Evolutionary conservation across 352 stramenopile species (phyloP).

Genomic region (Globisporangium mamillatum): DNA sequence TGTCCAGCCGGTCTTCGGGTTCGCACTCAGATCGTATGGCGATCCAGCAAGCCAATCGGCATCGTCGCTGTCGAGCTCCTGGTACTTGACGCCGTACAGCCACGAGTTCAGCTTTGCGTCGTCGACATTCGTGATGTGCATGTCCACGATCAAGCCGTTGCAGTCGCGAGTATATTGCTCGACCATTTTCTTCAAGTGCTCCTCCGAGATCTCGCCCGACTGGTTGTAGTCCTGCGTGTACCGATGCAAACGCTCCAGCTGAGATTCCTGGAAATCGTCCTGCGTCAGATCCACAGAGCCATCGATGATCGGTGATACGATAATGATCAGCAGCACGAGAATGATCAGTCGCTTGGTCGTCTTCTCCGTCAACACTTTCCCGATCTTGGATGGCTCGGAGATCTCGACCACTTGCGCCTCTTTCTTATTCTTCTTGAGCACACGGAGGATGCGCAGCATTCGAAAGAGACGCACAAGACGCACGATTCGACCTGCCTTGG

Average conservation of each 20-base stretch:
- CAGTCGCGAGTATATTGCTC: conserved; percentile 74
- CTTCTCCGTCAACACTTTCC: conserved; percentile 93
- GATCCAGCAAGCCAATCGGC: conserved; percentile 41
- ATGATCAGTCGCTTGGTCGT: conserved; percentile 92
- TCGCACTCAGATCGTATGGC: conserved; percentile 37
- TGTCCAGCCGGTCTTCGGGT: conserved; percentile 77
- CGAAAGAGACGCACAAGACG: conserved; percentile 90
- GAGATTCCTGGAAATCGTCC: conserved; percentile 73
- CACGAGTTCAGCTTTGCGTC: conserved; percentile 39
- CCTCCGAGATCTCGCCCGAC: conserved; percentile 43
- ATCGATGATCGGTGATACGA: conserved; percentile 82
- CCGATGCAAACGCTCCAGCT: conserved; percentile 78
- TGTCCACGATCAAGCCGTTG: conserved; percentile 64
- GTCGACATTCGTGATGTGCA: conserved; percentile 54
- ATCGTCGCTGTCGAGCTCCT: conserved; percentile 38
- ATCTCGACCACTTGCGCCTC: conserved; percentile 62
- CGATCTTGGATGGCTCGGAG: conserved; percentile 91
- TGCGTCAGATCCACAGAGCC: conserved; percentile 61
- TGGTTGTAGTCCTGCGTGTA: conserved; percentile 84
- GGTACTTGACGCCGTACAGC: conserved; percentile 60
- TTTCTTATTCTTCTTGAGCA: conserved; percentile 80
- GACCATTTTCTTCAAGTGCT: conserved; percentile 51
- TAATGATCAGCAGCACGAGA: conserved; percentile 86
- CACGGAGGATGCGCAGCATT: conserved; percentile 85
- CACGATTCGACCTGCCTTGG: conserved; percentile 89